A percentile compares a stretch with the other conserved stretches of the same genome.
Conservation (phyloP, 1,284 basidiomycete genomes). For the Ganoderma multipileum region DNA sequence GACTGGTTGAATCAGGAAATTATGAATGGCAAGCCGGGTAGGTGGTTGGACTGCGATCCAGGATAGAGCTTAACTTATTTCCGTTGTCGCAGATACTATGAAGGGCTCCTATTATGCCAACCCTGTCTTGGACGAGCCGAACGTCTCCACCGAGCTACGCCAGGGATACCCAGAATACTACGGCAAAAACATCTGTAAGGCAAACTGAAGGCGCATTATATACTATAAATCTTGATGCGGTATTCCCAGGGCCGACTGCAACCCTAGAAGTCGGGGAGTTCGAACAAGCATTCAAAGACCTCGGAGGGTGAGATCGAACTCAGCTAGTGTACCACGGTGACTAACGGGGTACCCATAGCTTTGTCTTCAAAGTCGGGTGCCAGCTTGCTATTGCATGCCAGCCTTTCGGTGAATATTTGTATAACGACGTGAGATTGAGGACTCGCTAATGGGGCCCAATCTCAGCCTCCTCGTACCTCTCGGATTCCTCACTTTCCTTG, state of each 20-base stretch:
- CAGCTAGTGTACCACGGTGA: too few relatives aligned
- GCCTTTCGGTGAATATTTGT: constrained; percentile 74
- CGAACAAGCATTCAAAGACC: constrained; percentile 84
- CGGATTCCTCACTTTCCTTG: constrained; percentile 68
- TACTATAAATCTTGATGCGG: not conserved
- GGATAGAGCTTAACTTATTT: not conserved
- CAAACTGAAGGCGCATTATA: not conserved
- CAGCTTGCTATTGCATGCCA: constrained; percentile 87
- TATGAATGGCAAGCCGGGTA: constrained; percentile 91
- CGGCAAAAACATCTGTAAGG: constrained; percentile 76
- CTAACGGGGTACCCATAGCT: constrained; percentile 46
- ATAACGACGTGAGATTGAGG: too few relatives aligned
- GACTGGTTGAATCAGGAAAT: constrained; percentile 68
- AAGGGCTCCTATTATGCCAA: constrained; percentile 96
- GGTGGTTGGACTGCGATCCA: constrained; percentile 9
- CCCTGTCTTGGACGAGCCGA: constrained; percentile 71
- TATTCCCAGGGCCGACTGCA: constrained; percentile 68
- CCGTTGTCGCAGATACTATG: constrained; percentile 63
- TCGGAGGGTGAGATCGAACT: constrained; percentile 62
- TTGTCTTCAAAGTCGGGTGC: constrained; percentile 83
- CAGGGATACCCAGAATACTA: constrained; percentile 80
- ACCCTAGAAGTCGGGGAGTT: constrained; percentile 78
- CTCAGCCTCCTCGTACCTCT: constrained; percentile 66
- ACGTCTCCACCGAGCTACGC: constrained; percentile 60
- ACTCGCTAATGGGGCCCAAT: not conserved